Percentiles rank a stretch among this genome's conserved stretches.
phyloP scores from a whole-genome alignment of 1,139 yeast genomes.

The Saccharomyces hybrid region DNA sequence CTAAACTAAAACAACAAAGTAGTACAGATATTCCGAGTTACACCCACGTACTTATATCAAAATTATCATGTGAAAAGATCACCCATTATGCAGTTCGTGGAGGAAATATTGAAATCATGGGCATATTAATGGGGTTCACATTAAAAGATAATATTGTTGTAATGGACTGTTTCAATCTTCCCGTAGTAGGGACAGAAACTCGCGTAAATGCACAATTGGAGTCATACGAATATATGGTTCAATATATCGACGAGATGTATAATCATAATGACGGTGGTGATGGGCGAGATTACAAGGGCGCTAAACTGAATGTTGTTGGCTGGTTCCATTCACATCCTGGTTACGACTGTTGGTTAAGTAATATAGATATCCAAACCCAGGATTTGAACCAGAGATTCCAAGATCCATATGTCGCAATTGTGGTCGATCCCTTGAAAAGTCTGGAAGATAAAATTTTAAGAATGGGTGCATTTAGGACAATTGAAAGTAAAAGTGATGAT shows the following conservation, averaged over 20 bases:
- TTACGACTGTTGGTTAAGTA: constrained; percentile 89
- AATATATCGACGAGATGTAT: constrained; percentile 57
- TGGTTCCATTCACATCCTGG: constrained; percentile 98
- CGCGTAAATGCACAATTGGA: constrained; percentile 91
- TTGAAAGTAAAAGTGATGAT: constrained; percentile 55
- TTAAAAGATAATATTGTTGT: constrained; percentile 54
- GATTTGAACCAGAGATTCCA: constrained; percentile 76
- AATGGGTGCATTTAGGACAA: constrained; percentile 86
- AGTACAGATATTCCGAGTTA: constrained; percentile 32
- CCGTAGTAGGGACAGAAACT: constrained; percentile 94
- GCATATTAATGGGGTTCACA: constrained; percentile 80
- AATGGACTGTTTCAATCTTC: constrained; percentile 76
- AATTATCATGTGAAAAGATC: constrained; percentile 74
- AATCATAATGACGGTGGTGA: constrained; percentile 32
- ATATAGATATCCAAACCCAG: constrained; percentile 86
- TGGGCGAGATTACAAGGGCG: constrained; percentile 21
- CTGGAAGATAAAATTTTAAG: constrained; percentile 59
- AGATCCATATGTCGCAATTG: constrained; percentile 86
- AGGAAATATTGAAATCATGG: constrained; percentile 91
- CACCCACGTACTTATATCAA: constrained; percentile 57
- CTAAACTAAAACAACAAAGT: neutral
- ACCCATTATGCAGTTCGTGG: constrained; percentile 76
- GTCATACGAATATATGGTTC: constrained; percentile 92
- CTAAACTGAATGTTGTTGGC: constrained; percentile 62
- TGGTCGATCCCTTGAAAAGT: constrained; percentile 76